Evolutionary conservation across 371 early-diverging fungal genomes (phyloP).

Genomic region (Encephalitozoon romaleae): DNA sequence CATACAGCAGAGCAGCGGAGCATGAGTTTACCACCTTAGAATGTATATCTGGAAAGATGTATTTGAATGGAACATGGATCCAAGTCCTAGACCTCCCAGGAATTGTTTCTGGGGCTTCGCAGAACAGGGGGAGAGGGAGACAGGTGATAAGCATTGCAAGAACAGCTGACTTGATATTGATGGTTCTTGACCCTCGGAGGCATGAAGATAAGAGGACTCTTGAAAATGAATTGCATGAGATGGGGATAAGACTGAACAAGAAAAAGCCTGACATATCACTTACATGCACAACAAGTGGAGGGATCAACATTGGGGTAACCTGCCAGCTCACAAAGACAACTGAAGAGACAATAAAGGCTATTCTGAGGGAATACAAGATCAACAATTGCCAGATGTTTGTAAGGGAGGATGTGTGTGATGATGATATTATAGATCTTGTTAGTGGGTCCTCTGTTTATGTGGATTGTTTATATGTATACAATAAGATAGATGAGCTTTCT

Average conservation of each 20-base stretch:
- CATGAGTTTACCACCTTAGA: slow-evolving; percentile 59
- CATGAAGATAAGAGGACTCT: slow-evolving; percentile 49
- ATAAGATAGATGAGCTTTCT: slow-evolving; percentile 57
- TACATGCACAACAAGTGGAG: slow-evolving; percentile 38
- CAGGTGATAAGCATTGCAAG: slow-evolving; percentile 57
- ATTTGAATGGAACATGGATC: slow-evolving; percentile 55
- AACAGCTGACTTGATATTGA: slow-evolving; percentile 53
- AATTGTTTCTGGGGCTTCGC: slow-evolving; percentile 58
- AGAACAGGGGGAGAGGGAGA: slow-evolving; percentile 55
- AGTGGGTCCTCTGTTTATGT: slow-evolving; percentile 50
- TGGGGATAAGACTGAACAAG: slow-evolving; percentile 59
- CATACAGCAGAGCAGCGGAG: slow-evolving; percentile 57
- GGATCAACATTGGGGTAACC: slow-evolving; percentile 45
- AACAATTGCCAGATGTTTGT: slow-evolving; percentile 54
- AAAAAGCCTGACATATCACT: slow-evolving; percentile 50
- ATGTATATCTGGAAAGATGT: slow-evolving; percentile 56
- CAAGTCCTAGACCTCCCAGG: slow-evolving; percentile 60
- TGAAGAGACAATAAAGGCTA: slow-evolving; percentile 50
- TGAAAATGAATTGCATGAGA: slow-evolving; percentile 51
- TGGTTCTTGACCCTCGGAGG: slow-evolving; percentile 53
- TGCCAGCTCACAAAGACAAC: slow-evolving; percentile 41
- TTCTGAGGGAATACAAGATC: slow-evolving; percentile 55
- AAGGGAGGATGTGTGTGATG: slow-evolving; percentile 53
- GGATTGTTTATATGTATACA: slow-evolving; percentile 54
- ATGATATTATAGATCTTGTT: slow-evolving; percentile 56